phyloP scores from a whole-genome alignment of 2,329 filamentous ascomycete genomes.

The Metarhizium robertsii region DNA sequence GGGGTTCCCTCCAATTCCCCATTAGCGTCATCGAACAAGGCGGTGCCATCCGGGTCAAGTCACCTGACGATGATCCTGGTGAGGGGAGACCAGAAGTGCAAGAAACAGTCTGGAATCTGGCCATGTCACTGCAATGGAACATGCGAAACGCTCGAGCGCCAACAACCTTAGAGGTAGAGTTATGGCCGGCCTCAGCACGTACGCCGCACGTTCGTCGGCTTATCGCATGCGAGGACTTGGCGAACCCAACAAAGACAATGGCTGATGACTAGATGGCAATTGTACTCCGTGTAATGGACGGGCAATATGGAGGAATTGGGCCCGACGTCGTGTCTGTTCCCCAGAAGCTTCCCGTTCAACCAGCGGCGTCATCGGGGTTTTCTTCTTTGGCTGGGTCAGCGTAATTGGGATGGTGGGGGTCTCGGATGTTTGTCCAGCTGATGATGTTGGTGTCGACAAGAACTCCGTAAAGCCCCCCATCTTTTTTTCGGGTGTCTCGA shows the following conservation, averaged over 20 bases:
- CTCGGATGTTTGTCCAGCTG: background rate
- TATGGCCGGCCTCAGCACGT: background rate
- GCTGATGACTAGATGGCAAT: too few species aligned
- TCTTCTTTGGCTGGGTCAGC: background rate
- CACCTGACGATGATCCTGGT: background rate
- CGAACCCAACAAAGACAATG: background rate
- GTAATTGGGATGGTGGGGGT: background rate
- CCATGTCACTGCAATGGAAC: background rate
- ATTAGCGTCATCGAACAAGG: background rate
- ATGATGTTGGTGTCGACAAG: background rate
- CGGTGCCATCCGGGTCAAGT: background rate
- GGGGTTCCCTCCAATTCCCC: background rate
- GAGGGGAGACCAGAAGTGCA: background rate
- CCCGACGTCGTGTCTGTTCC: background rate
- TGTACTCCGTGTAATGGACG: too few species aligned
- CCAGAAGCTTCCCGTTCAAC: too few species aligned
- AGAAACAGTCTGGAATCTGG: background rate
- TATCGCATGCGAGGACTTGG: background rate
- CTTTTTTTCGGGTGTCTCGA: background rate
- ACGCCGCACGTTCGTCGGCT: background rate
- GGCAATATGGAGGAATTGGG: background rate
- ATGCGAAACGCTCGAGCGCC: background rate
- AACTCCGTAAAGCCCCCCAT: background rate
- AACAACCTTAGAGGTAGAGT: background rate
- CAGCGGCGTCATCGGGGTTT: background rate